phyloP scores from a whole-genome alignment of 2,329 filamentous ascomycete species.

The Colletotrichum shisoi region DNA sequence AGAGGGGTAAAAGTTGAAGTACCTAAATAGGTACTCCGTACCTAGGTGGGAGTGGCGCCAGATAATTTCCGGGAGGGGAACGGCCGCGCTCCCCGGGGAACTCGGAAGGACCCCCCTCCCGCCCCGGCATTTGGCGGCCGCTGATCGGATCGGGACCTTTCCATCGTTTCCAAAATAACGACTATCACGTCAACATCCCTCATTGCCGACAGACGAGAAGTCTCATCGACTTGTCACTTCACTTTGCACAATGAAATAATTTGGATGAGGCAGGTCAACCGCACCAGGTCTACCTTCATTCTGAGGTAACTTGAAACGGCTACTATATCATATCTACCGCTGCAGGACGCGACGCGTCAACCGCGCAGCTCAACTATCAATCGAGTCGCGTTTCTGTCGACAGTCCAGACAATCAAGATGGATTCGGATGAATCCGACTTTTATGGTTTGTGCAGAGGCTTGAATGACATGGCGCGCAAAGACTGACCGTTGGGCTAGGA shows the following conservation, averaged over 20 bases:
- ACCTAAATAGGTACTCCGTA: too few species aligned
- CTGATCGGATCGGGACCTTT: slow-evolving; percentile 19
- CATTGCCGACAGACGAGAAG: neutral
- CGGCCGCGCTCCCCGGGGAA: slow-evolving; percentile 21
- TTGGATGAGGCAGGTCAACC: neutral
- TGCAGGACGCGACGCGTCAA: neutral
- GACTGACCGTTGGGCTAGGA: slow-evolving; percentile 53
- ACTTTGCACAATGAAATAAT: neutral
- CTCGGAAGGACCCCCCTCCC: slow-evolving; percentile 26
- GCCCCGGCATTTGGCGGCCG: slow-evolving; percentile 16
- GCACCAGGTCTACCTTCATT: neutral
- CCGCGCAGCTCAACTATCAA: neutral
- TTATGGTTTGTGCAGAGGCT: slow-evolving; percentile 41
- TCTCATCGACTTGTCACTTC: neutral
- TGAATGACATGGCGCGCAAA: neutral
- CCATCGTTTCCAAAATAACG: slow-evolving; percentile 10
- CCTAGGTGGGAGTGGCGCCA: neutral
- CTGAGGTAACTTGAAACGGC: neutral
- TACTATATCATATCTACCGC: neutral
- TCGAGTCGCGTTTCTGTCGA: too few species aligned
- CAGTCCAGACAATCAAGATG: slow-evolving; percentile 9
- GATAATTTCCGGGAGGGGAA: slow-evolving; percentile 9
- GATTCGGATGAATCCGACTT: slow-evolving; percentile 41
- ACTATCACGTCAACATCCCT: neutral
- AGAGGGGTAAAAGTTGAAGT: neutral